Evolutionary conservation across 148 eudicot genomes (phyloP), one percentile per base, ranked within the genome.

Genomic region (Tetragonia tetragonoides): DNA sequence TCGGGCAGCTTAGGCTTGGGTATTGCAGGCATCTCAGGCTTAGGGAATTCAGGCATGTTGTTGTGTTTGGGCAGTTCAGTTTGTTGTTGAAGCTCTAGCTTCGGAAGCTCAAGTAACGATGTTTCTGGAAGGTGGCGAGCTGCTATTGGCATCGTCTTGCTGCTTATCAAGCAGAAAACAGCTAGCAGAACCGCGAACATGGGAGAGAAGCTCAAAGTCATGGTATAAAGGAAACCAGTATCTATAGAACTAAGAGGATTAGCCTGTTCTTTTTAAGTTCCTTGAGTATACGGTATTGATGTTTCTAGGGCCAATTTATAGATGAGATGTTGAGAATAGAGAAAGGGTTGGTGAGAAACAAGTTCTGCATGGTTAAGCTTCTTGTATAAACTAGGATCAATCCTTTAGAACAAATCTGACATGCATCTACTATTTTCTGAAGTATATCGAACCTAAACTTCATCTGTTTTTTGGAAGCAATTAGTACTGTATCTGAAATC

Each of bases 271-370:
- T 0, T 28, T 28, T 28, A 0, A 28, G 34, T 28, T 1, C 1
- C 34, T 28, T 28, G 34, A 28, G 34, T 28, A 28, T 28, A 60
- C 4, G 34, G 3, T 60, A 3, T 7, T 60, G 5, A 17, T 60
- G 64, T 10, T 20, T 16, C n/a, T 4, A 57, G 16, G 18, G 61
- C 5, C 15, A 6, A 7, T 60, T 21, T 60, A 60, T 60, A 60
- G 64, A 60, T 60, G 28, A 17, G 8, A 60, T 60, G 64, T 20
- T 28, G n/a, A 21, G 64, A 60, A 60, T 20, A 60, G 28, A 60
- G 64, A 60, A 60, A 20, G n/a, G 8, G 28, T 60, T 60, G 64
- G 64, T 60, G 64, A 60, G 64, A 60, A 60, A 60, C 64, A 60
- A n/a, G 64, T 60, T 60, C 11, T 60, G 64, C 64, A 60, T 60